These are phyloP conservation scores for Acer negundo DNA, from an alignment of 345 rosid genomes.

Conservation along the genomic window DNA sequence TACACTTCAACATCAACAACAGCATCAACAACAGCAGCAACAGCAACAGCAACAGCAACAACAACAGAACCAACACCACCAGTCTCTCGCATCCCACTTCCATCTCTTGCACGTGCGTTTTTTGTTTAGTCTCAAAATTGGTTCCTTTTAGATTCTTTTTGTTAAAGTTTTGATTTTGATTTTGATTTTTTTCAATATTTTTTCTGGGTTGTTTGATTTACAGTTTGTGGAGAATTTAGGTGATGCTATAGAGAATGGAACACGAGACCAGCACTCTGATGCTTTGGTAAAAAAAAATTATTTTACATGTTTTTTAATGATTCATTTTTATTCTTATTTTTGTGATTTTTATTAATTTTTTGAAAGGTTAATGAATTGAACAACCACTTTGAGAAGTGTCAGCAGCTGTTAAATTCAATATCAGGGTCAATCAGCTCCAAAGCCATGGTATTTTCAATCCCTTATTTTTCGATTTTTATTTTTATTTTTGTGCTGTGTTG, in stretches of 20 bases:
- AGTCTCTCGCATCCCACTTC: constrained; percentile 89
- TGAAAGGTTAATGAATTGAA: constrained; percentile 66
- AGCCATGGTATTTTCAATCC: constrained; percentile 49
- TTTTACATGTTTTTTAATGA: not conserved
- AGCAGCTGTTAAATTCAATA: constrained; percentile 80
- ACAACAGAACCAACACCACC: constrained; percentile 64
- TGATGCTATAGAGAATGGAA: constrained; percentile 72
- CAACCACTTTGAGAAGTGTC: constrained; percentile 86
- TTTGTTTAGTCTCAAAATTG: not conserved
- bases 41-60: constrained; percentile 41
- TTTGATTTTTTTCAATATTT: too few relatives aligned
- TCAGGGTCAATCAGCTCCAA: constrained; percentile 63
- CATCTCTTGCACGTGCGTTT: constrained; percentile 62
- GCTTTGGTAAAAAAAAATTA: constrained; percentile 71
- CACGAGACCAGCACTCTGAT: constrained; percentile 79
- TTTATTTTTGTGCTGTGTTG: not conserved
- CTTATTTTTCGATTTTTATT: not conserved
- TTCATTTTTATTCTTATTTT: not conserved
- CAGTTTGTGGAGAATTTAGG: constrained; percentile 76
- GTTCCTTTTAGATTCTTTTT: not conserved
- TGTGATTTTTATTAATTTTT: constrained; percentile 4
- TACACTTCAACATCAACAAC: constrained; percentile 32
- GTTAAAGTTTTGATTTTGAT: not conserved
- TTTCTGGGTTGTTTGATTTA: constrained; percentile 13
- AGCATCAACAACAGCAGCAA: constrained; percentile 41